A percentile compares a stretch with the other conserved stretches of the same genome.
Conservation (phyloP, 129 eudicot genomes). For the Rutidosis leptorrhynchoides region DNA sequence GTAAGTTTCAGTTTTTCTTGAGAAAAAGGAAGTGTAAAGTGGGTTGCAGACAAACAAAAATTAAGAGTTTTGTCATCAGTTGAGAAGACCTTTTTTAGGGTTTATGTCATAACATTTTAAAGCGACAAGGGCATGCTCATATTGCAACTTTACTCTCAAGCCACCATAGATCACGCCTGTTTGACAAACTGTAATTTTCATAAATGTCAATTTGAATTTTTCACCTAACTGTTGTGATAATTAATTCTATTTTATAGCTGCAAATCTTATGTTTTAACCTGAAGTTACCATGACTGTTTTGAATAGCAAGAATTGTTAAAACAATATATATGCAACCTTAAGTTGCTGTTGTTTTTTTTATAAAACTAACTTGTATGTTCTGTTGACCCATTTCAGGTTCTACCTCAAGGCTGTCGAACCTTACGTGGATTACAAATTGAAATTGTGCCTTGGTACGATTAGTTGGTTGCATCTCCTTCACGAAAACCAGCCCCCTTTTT, state of each 20-base stretch:
- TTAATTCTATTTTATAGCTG: background rate
- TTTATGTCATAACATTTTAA: background rate
- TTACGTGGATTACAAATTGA: background rate
- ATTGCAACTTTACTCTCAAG: background rate
- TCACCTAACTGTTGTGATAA: background rate
- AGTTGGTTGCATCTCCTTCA: background rate
- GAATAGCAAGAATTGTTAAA: background rate
- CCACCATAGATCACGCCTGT: slow-evolving; percentile 1
- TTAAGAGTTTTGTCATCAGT: background rate
- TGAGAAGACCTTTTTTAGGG: background rate
- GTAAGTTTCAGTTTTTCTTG: background rate
- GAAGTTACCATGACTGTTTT: background rate
- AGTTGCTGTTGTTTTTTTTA: background rate
- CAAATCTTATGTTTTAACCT: background rate
- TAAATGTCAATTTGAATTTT: background rate
- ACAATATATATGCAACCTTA: background rate
- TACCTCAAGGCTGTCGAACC: background rate
- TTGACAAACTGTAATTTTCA: background rate
- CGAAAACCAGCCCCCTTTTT: background rate
- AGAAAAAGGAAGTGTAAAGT: background rate
- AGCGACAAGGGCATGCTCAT: background rate
- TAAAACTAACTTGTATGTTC: background rate
- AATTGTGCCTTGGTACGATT: background rate
- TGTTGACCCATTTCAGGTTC: slow-evolving; percentile 6
- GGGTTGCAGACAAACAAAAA: background rate